Evolutionary conservation across 225 moss, liverwort and hornwort species (phyloP).

Genomic region (Polytrichum commune): DNA sequence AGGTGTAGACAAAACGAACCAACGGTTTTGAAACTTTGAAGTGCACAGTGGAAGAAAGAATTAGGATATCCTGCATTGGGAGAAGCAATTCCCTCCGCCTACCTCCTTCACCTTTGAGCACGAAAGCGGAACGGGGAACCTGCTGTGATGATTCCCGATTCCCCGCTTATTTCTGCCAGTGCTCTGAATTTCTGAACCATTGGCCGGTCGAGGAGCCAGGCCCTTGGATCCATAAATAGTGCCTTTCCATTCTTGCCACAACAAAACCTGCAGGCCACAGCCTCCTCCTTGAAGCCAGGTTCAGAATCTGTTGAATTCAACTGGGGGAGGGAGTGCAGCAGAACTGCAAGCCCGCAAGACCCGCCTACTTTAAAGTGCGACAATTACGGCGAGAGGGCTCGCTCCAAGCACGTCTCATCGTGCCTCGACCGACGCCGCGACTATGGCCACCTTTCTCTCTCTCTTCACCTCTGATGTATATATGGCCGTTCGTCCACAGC

Average conservation of each 20-base stretch:
- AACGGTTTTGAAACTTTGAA: not conserved
- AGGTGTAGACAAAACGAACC: not conserved
- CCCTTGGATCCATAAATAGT: no score
- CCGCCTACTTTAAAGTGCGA: slow-evolving; percentile 15
- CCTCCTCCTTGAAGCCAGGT: no score
- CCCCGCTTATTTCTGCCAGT: not conserved
- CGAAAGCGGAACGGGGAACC: not conserved
- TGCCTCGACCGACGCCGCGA: not conserved
- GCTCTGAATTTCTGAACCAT: not conserved
- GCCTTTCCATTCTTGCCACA: not conserved
- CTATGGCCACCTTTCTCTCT: not conserved
- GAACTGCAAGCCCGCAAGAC: not conserved
- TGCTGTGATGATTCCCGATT: not conserved
- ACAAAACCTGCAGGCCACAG: no score
- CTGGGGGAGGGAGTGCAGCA: not conserved
- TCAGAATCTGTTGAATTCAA: not conserved
- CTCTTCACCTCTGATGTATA: not conserved
- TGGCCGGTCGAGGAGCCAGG: not conserved
- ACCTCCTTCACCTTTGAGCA: not conserved
- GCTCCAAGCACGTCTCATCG: slow-evolving; percentile 11
- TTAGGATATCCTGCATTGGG: not conserved
- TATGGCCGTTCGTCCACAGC: not conserved
- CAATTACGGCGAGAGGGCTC: not conserved
- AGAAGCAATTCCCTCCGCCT: not conserved
- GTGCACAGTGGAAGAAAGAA: not conserved